Evolutionary conservation across 2,329 filamentous ascomycete species (phyloP), one percentile per base, ranked within the genome.

Genomic region (Mycosphaerella sp.): DNA sequence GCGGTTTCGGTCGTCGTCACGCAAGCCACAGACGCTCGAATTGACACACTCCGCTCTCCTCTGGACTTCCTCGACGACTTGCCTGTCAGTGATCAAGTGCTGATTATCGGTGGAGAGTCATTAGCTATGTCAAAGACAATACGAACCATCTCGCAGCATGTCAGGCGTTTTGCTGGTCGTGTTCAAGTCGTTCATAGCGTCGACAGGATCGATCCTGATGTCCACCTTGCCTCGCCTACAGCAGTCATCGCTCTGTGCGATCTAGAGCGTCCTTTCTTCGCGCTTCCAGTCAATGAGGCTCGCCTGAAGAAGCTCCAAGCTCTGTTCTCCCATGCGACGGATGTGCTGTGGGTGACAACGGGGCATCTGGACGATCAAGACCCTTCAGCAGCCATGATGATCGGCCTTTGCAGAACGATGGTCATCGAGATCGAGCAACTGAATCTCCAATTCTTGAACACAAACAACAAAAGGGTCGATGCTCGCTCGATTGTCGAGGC

Each of bases 181-280:
- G 55, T 58, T 8, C 49, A 55, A 32, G 55, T 53, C 10, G 54
- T 58, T 14, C 48, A 50, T 27, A 56, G 45, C 44, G 34, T 54
- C 6, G 51, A 56, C 42, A 46, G 50, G 37, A 46, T 55, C 12
- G 44, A 52, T 42, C 50, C 40, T 4, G 48, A 53, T 17, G 35
- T 54, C 2, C 53, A 58, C 28, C 44, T 42, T 7, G 25, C 13
- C 1, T 12, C 18, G 9, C 34, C 49, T 4, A 54, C 51, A 34
- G 41, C 58, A n/a, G 52, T 60, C 36, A 53, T 61, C 18, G 49
- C 50, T 9, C 32, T 59, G 17, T 52, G 51, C 39, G 59, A 57
- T 34, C 45, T 60, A 4, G 54, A 58, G 14, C 42, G 46, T n/a
- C 50, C 55, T 9, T 52, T 58, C 42, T 58, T 61, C 41, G 41